Conservation (phyloP, 2,329 filamentous ascomycete species). For the Triangularia setosa region DNA sequence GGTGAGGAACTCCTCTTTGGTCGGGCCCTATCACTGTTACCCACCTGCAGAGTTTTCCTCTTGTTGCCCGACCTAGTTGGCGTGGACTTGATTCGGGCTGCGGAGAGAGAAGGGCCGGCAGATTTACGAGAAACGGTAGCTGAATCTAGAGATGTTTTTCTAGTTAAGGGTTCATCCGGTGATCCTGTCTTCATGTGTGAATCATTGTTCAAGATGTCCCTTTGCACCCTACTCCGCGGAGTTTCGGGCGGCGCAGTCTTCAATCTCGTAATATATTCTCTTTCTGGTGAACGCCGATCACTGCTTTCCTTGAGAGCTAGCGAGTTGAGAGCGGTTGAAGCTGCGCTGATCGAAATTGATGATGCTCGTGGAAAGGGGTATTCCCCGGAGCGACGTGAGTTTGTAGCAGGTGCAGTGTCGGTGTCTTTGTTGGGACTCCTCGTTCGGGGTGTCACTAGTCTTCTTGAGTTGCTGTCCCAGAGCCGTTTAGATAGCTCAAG, state of each 20-base stretch:
- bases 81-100: conserved; percentile 6
- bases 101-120: conserved; percentile 6
- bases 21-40: background rate
- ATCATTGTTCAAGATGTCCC: conserved; percentile 11
- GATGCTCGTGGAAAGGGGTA: conserved; percentile 38
- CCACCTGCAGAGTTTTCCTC: background rate
- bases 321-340: conserved; percentile 50
- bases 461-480: conserved; percentile 54
- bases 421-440: conserved; percentile 28
- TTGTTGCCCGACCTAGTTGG: conserved; percentile 12
- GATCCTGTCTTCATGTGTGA: background rate
- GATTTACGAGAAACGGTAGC: conserved; percentile 15
- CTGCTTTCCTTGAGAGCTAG: conserved; percentile 24
- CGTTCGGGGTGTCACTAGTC: conserved; percentile 43
- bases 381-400: conserved; percentile 40
- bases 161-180: background rate
- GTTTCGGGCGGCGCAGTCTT: conserved; percentile 20
- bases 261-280: conserved; percentile 13
- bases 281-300: conserved; percentile 10
- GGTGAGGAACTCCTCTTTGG: conserved; percentile 12
- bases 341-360: conserved; percentile 51
- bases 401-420: conserved; percentile 29
- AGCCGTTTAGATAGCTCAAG: conserved; percentile 34
- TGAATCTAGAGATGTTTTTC: conserved; percentile 19
- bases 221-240: conserved; percentile 13